Evolutionary conservation across 257 asterid genomes (phyloP).

Genomic region (Solanum peruvianum): DNA sequence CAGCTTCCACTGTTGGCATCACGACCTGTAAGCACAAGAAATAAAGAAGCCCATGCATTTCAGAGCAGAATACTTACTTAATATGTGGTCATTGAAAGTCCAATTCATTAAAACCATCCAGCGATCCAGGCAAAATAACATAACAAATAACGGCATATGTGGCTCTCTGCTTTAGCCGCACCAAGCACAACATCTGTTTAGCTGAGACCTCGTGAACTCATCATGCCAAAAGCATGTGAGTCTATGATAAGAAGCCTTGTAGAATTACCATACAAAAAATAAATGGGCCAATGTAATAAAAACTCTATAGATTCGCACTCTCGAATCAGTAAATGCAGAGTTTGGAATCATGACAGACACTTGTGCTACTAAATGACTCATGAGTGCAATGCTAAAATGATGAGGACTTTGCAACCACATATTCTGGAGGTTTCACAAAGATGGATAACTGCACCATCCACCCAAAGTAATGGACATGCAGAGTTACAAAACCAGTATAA

Average conservation of each 20-base stretch:
- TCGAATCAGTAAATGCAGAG: neutral
- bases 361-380: neutral
- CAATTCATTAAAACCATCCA: neutral
- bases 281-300: neutral
- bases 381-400: neutral
- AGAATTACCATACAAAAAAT: neutral
- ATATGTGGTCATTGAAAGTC: neutral
- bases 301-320: neutral
- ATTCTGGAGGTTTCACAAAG: neutral
- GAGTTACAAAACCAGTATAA: neutral
- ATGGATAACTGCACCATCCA: neutral
- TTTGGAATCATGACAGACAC: neutral
- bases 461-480: neutral
- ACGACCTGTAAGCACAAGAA: slow-evolving; percentile 54
- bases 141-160: neutral
- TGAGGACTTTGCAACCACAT: neutral
- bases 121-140: neutral
- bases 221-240: neutral
- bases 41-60: neutral
- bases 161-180: neutral
- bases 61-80: neutral
- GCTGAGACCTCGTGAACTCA: neutral
- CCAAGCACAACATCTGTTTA: neutral
- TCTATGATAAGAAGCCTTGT: neutral
- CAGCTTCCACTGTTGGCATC: slow-evolving; percentile 99